Evolutionary conservation across 2,329 filamentous ascomycete genomes (phyloP).

Genomic region (Metarhizium guizhouense): DNA sequence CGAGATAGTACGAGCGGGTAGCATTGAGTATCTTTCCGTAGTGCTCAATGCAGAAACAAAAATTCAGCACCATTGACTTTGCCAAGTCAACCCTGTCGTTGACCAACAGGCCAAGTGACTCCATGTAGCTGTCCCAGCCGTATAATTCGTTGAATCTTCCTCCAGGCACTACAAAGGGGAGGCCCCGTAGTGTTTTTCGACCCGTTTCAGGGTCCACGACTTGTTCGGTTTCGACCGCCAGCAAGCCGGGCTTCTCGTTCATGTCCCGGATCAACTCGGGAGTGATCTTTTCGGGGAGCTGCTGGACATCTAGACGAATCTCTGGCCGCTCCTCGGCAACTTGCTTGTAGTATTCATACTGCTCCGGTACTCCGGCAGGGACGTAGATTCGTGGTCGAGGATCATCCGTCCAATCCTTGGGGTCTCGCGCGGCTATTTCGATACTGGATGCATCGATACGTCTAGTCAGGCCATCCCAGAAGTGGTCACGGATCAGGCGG

Average conservation of each 20-base stretch:
- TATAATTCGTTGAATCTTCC: constrained; percentile 98
- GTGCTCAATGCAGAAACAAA: constrained; percentile 96
- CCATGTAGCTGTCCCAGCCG: constrained; percentile 99
- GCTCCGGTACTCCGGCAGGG: constrained; percentile 73
- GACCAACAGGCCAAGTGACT: constrained; percentile 78
- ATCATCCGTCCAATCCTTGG: constrained; percentile 91
- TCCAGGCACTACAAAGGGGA: constrained; percentile 95
- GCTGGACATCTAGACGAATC: constrained; percentile 77
- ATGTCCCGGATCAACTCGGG: constrained; percentile 73
- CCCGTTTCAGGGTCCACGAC: constrained; percentile 52
- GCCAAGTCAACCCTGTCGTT: constrained; percentile 80
- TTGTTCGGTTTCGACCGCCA: constrained; percentile 85
- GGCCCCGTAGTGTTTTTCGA: constrained; percentile 63
- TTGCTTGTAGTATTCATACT: constrained; percentile 79
- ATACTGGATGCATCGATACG: constrained; percentile 85
- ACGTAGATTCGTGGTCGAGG: constrained; percentile 89
- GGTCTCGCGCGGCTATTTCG: constrained; percentile 76
- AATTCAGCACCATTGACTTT: constrained; percentile 92
- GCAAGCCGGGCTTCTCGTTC: constrained; percentile 78
- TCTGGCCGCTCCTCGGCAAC: constrained; percentile 74
- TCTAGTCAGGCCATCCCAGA: constrained; percentile 87
- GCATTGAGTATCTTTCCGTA: constrained; percentile 98
- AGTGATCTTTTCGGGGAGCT: constrained; percentile 68
- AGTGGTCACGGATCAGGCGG: constrained; percentile 78
- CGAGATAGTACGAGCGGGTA: constrained; percentile 91